These are phyloP conservation scores for Coemansia sp. DNA, from an alignment of 192 early-diverging fungal species.

Conservation along the genomic window DNA sequence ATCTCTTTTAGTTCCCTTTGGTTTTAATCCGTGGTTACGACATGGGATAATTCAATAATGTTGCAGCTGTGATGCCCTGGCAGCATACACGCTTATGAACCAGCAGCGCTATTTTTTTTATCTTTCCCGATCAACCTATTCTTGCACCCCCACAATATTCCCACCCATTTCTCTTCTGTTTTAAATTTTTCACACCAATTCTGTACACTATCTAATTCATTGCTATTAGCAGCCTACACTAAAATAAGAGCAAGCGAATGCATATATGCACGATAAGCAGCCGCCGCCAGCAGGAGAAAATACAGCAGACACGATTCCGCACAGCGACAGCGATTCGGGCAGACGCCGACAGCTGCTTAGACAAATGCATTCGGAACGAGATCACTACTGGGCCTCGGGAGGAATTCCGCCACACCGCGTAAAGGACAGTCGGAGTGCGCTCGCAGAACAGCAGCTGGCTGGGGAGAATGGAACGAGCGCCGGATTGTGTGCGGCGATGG, in stretches of 20 bases:
- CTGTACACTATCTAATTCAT: neutral
- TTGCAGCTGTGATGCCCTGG: too few species aligned
- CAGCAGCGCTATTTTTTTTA: too few species aligned
- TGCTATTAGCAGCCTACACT: neutral
- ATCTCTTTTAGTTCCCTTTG: too few species aligned
- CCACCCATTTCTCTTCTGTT: neutral
- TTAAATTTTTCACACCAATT: neutral
- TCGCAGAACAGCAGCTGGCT: neutral
- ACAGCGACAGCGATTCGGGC: neutral
- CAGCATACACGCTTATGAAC: too few species aligned
- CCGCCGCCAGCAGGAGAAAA: neutral
- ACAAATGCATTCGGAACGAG: conserved; percentile 31
- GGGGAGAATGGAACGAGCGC: neutral
- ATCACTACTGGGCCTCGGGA: conserved; percentile 43
- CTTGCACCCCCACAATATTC: neutral
- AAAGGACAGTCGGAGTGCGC: conserved; percentile 12
- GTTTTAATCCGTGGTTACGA: too few species aligned
- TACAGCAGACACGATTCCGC: neutral
- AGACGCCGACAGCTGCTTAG: neutral
- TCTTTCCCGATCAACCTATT: neutral
- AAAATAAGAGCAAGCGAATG: neutral
- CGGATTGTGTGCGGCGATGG: conserved; percentile 17
- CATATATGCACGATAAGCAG: conserved; percentile 4
- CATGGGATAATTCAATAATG: too few species aligned
- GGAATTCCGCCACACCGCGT: conserved; percentile 38